Percentiles rank a stretch among this genome's conserved stretches.
phyloP scores from a whole-genome alignment of 495 filamentous ascomycete genomes.

The Penicillium odoratum region DNA sequence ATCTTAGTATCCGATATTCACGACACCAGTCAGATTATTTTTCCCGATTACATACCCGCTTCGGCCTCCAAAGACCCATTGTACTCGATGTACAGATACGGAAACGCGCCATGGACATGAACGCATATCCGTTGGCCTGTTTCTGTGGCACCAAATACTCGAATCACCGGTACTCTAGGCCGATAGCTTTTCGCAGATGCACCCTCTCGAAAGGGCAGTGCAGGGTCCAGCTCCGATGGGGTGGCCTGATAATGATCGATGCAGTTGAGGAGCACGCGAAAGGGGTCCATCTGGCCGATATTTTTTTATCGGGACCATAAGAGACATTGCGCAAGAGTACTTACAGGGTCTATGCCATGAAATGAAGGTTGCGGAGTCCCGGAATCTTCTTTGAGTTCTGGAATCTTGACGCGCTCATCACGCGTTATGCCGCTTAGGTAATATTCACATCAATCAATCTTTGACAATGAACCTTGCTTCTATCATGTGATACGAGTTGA shows the following conservation, averaged over 20 bases:
- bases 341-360: constrained; percentile 10
- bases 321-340: constrained; percentile 26
- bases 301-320: constrained; percentile 27
- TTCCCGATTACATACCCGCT: constrained; percentile 52
- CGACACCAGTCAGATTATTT: not conserved
- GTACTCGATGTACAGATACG: constrained; percentile 92
- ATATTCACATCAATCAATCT: not conserved
- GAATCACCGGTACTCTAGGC: constrained; percentile 80
- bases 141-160: constrained; percentile 91
- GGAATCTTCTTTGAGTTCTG: constrained; percentile 6
- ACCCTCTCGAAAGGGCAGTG: constrained; percentile 58
- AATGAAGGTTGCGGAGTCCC: not conserved
- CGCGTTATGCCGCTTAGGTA: constrained; percentile 9
- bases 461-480: not conserved
- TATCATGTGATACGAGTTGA: not conserved
- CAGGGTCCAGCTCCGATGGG: constrained; percentile 80
- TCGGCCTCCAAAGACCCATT: constrained; percentile 63
- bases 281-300: constrained; percentile 56
- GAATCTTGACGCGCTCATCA: constrained; percentile 7
- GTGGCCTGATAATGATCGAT: constrained; percentile 87
- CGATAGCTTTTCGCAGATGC: constrained; percentile 52
- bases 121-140: constrained; percentile 95
- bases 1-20: constrained; percentile 1
- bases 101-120: constrained; percentile 93
- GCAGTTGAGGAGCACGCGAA: constrained; percentile 89